Conservation (phyloP, 176 grass and related monocot species). For the maize (Zea mays) region DNA sequence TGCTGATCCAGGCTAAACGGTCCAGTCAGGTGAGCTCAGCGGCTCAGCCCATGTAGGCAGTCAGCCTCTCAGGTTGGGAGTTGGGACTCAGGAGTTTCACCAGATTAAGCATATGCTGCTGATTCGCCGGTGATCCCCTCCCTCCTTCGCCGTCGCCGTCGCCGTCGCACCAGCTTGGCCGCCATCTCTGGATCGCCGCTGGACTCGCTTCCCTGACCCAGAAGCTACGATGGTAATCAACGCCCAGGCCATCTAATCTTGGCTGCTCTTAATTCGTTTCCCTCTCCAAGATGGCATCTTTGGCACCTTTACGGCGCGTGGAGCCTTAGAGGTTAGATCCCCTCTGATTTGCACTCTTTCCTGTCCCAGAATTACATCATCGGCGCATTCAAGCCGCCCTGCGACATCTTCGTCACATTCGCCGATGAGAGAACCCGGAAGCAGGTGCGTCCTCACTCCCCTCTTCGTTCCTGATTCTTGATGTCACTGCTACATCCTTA, state of each 20-base stretch:
- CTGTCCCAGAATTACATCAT: constrained; percentile 69
- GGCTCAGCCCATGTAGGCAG: too few species aligned
- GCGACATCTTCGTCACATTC: constrained; percentile 78
- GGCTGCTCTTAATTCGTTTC: constrained; percentile 4
- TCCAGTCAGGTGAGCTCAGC: too few species aligned
- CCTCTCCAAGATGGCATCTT: constrained; percentile 32
- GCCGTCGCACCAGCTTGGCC: not conserved
- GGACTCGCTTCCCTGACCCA: not conserved
- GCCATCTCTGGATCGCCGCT: not conserved
- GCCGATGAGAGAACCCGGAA: constrained; percentile 75
- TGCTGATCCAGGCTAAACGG: too few species aligned
- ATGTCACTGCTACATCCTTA: not conserved
- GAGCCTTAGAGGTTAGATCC: not conserved
- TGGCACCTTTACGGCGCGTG: not conserved
- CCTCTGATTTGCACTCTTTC: constrained; percentile 15
- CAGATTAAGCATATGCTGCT: not conserved
- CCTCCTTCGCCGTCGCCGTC: constrained; percentile 19
- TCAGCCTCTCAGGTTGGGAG: too few species aligned
- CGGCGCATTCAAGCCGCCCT: constrained; percentile 85
- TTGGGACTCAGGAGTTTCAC: too few species aligned
- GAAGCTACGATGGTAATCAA: constrained; percentile 37
- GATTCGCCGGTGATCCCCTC: constrained; percentile 21
- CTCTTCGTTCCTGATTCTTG: not conserved
- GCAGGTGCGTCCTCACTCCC: constrained; percentile 46
- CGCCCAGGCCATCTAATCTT: not conserved